phyloP scores from a whole-genome alignment of 352 stramenopile genomes.

The Albugo candida region DNA sequence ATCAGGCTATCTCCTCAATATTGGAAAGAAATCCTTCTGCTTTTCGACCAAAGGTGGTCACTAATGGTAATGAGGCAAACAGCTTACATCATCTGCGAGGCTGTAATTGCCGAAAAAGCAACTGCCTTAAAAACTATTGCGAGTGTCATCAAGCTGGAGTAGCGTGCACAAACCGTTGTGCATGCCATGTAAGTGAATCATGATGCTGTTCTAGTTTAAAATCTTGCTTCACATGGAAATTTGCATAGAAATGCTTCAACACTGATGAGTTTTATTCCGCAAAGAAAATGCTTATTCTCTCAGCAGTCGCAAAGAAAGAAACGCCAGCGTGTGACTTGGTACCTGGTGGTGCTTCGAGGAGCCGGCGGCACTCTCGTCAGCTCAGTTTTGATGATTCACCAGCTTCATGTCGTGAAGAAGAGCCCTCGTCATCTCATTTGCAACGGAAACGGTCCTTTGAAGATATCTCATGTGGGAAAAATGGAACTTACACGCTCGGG shows the following conservation, averaged over 20 bases:
- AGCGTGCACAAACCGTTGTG: conserved; percentile 58
- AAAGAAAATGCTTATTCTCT: conserved; percentile 49
- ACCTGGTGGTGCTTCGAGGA: background rate
- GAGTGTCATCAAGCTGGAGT: conserved; percentile 88
- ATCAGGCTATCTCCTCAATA: conserved; percentile 72
- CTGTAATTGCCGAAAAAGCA: conserved; percentile 91
- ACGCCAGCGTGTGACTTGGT: too few relatives aligned
- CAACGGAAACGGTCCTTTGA: background rate
- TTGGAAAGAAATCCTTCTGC: conserved; percentile 84
- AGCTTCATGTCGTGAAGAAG: background rate
- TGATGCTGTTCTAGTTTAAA: background rate
- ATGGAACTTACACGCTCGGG: background rate
- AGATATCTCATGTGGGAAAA: background rate
- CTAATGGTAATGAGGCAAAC: conserved; percentile 11
- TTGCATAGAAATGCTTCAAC: conserved; percentile 29
- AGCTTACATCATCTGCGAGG: conserved; percentile 73
- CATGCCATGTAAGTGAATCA: conserved; percentile 30
- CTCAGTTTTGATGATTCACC: background rate
- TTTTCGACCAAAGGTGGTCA: conserved; percentile 88
- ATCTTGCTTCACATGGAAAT: background rate
- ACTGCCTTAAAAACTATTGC: conserved; percentile 96
- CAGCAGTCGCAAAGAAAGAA: background rate
- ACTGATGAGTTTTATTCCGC: conserved; percentile 42
- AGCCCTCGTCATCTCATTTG: background rate
- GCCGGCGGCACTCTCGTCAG: background rate